Conservation (phyloP, 2,329 filamentous ascomycete species). For the Bipolaris bicolor region DNA sequence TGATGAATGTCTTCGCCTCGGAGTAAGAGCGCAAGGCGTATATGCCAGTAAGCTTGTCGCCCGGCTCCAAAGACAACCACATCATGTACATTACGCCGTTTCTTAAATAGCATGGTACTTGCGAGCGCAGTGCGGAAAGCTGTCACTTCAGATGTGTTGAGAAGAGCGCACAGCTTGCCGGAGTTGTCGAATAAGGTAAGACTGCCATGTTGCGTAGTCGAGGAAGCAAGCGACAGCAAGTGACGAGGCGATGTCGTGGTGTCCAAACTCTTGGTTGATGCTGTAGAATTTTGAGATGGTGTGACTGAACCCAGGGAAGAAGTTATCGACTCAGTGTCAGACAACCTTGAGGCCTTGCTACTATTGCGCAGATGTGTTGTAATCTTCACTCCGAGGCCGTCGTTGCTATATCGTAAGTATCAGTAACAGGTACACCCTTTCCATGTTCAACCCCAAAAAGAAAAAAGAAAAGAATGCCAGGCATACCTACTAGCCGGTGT, state of each 20-base stretch:
- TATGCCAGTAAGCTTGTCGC: slow-evolving; percentile 93
- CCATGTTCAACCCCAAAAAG: background rate
- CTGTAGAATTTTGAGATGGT: slow-evolving; percentile 27
- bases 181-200: slow-evolving; percentile 64
- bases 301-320: slow-evolving; percentile 44
- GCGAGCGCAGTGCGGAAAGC: slow-evolving; percentile 72
- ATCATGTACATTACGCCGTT: slow-evolving; percentile 73
- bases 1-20: slow-evolving; percentile 72
- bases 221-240: slow-evolving; percentile 30
- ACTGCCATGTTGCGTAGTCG: slow-evolving; percentile 58
- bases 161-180: slow-evolving; percentile 65
- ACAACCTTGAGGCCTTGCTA: slow-evolving; percentile 26
- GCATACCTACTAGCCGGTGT: slow-evolving; percentile 63
- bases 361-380: slow-evolving; percentile 58
- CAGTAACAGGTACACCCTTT: background rate
- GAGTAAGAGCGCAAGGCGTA: slow-evolving; percentile 80
- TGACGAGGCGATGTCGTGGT: slow-evolving; percentile 30
- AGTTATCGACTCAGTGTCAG: slow-evolving; percentile 38
- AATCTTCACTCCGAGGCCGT: slow-evolving; percentile 68
- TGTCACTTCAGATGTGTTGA: slow-evolving; percentile 72
- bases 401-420: slow-evolving; percentile 50
- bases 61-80: slow-evolving; percentile 87
- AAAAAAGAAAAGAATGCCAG: background rate
- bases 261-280: slow-evolving; percentile 31
- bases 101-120: slow-evolving; percentile 65